A percentile compares a stretch with the other conserved stretches of the same genome.
Evolutionary conservation across 2,329 filamentous ascomycete species (phyloP).

Genomic region (Emergomyces pasteurianus): DNA sequence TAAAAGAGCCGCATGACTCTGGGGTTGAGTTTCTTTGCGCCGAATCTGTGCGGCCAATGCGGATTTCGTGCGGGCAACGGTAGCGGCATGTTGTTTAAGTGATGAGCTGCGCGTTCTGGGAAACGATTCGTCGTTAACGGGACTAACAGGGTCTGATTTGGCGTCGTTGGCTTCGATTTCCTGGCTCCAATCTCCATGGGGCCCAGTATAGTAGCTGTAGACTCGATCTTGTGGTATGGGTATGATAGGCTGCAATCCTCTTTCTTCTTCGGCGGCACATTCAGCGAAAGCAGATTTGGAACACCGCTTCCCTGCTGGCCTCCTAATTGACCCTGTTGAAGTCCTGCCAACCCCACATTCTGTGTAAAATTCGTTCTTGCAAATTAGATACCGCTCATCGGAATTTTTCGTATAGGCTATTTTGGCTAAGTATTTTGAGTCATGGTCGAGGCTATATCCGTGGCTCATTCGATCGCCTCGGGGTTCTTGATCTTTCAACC

Average conservation of each 20-base stretch:
- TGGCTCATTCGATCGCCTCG: constrained; percentile 33
- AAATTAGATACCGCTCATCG: constrained; percentile 27
- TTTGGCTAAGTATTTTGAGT: constrained; percentile 26
- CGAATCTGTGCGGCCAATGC: constrained; percentile 31
- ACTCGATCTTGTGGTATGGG: constrained; percentile 35
- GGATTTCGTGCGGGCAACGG: constrained; percentile 25
- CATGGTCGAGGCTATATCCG: constrained; percentile 34
- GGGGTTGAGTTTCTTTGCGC: constrained; percentile 23
- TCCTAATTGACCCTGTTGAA: constrained; percentile 29
- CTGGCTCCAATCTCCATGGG: constrained; percentile 31
- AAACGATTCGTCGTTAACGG: constrained; percentile 15
- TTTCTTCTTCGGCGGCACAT: constrained; percentile 34
- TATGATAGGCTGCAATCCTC: constrained; percentile 33
- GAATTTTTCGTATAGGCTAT: constrained; percentile 26
- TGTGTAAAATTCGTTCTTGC: constrained; percentile 31
- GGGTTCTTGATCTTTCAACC: constrained; percentile 33
- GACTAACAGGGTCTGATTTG: constrained; percentile 10
- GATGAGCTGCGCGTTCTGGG: constrained; percentile 19
- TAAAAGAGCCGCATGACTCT: constrained; percentile 37
- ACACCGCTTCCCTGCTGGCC: constrained; percentile 33
- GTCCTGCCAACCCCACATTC: constrained; percentile 35
- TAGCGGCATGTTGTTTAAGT: constrained; percentile 17
- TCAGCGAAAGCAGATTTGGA: constrained; percentile 36
- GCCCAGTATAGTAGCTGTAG: constrained; percentile 32
- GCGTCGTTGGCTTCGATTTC: constrained; percentile 14